These are phyloP conservation scores for Eutreptiella sp. DNA, from an alignment of 208 protist genomes.

Conservation along the genomic window DNA sequence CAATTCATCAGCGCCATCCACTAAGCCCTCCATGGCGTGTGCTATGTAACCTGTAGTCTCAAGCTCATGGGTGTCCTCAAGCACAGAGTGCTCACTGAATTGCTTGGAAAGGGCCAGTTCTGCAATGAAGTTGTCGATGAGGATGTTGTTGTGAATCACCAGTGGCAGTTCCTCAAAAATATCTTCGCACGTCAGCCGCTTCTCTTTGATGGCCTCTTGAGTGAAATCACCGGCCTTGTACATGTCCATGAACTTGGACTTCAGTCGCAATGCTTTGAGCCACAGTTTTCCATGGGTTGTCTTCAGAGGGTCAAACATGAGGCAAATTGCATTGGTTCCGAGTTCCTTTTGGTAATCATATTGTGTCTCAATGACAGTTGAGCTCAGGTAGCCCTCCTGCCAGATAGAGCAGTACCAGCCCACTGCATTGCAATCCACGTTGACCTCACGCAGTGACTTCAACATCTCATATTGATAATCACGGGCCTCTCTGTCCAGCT, in stretches of 20 bases:
- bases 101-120: no score
- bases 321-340: constrained; percentile 3
- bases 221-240: constrained; percentile 11
- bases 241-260: constrained; percentile 22
- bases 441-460: background rate
- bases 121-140: constrained; percentile 15
- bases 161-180: constrained; percentile 19
- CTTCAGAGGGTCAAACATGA: constrained; percentile 21
- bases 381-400: background rate
- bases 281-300: constrained; percentile 14
- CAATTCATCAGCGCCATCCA: no score
- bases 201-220: constrained; percentile 15
- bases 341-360: constrained; percentile 8
- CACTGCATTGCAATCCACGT: background rate
- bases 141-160: constrained; percentile 11
- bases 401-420: constrained; percentile 4
- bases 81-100: no score
- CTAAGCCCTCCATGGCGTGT: no score
- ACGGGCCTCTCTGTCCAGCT: background rate
- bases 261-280: constrained; percentile 17
- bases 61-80: no score
- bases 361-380: constrained; percentile 5
- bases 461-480: constrained; percentile 3
- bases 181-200: background rate
- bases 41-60: no score